phyloP scores from a whole-genome alignment of 352 stramenopile species.

The Globisporangium carolinianum region DNA sequence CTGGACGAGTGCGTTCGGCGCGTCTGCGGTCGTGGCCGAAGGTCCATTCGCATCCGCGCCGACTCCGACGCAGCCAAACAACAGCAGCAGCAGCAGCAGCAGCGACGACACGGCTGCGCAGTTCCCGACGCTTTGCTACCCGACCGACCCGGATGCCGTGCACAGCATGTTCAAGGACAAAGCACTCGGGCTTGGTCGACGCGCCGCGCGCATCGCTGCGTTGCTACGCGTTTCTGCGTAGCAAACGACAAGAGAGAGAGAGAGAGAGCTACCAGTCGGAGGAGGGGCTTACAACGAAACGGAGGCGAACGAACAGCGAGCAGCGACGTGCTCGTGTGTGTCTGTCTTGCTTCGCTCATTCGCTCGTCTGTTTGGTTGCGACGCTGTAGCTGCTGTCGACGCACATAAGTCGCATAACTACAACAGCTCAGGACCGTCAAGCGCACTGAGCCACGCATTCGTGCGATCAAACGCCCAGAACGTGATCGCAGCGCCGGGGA shows the following conservation, averaged over 20 bases:
- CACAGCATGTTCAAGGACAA: slow-evolving; percentile 79
- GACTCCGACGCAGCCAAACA: too few species aligned
- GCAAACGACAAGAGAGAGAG: neutral
- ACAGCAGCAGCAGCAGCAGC: neutral
- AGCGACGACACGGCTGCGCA: slow-evolving; percentile 7
- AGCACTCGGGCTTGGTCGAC: slow-evolving; percentile 63
- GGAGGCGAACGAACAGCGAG: too few species aligned
- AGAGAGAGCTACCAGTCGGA: too few species aligned
- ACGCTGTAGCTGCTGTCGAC: neutral
- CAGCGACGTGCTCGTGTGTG: too few species aligned
- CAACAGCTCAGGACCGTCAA: slow-evolving; percentile 7
- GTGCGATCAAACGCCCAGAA: slow-evolving; percentile 75
- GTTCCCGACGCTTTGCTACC: slow-evolving; percentile 52
- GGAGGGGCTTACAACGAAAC: too few species aligned
- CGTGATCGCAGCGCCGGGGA: slow-evolving; percentile 73
- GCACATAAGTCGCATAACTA: neutral
- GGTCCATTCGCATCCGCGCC: slow-evolving; percentile 40
- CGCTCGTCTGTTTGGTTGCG: too few species aligned
- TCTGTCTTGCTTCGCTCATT: too few species aligned
- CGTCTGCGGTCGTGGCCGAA: slow-evolving; percentile 73
- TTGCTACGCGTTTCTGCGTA: slow-evolving; percentile 11
- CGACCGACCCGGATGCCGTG: slow-evolving; percentile 44
- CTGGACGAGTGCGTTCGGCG: slow-evolving; percentile 84
- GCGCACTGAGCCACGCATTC: slow-evolving; percentile 39
- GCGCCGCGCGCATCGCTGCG: slow-evolving; percentile 48